Evolutionary conservation across 2,329 filamentous ascomycete genomes (phyloP).

Genomic region (Tolypocladium pustulatum): DNA sequence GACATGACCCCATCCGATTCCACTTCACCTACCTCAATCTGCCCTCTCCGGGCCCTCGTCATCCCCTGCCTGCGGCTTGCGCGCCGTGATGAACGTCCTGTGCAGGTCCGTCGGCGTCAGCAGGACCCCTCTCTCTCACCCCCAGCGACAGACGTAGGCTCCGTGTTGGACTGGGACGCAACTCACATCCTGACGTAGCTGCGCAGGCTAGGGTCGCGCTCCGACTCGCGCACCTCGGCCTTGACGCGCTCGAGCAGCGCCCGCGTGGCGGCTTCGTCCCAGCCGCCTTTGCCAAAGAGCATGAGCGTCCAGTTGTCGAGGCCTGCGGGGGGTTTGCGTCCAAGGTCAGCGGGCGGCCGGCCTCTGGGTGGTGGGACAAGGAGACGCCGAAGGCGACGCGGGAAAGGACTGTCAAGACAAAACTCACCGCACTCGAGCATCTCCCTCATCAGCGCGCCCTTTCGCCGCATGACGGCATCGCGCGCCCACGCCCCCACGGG

Average conservation of each 20-base stretch:
- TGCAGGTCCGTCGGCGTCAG: not conserved
- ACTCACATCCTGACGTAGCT: conserved; percentile 22
- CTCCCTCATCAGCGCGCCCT: conserved; percentile 23
- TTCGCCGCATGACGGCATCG: conserved; percentile 25
- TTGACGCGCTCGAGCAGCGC: conserved; percentile 19
- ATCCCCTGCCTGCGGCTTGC: conserved; percentile 11
- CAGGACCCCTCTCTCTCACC: too few relatives aligned
- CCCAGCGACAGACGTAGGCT: too few relatives aligned
- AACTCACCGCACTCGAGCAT: conserved; percentile 27
- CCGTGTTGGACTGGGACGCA: too few relatives aligned
- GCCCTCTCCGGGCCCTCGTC: not conserved
- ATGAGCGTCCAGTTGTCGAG: conserved; percentile 20
- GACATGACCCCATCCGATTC: not conserved
- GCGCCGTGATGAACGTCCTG: conserved; percentile 22
- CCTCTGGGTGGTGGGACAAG: too few relatives aligned
- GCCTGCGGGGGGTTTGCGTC: not conserved
- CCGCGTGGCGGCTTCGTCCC: conserved; percentile 20
- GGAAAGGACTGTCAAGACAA: too few relatives aligned
- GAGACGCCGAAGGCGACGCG: too few relatives aligned
- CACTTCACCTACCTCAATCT: not conserved
- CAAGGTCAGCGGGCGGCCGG: too few relatives aligned
- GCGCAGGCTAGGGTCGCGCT: conserved; percentile 12
- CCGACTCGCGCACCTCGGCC: conserved; percentile 13
- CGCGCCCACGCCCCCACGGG: conserved; percentile 28
- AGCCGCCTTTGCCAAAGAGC: conserved; percentile 20